Evolutionary conservation across 2,329 filamentous ascomycete species (phyloP).

Genomic region (Pseudogymnoascus sp.): DNA sequence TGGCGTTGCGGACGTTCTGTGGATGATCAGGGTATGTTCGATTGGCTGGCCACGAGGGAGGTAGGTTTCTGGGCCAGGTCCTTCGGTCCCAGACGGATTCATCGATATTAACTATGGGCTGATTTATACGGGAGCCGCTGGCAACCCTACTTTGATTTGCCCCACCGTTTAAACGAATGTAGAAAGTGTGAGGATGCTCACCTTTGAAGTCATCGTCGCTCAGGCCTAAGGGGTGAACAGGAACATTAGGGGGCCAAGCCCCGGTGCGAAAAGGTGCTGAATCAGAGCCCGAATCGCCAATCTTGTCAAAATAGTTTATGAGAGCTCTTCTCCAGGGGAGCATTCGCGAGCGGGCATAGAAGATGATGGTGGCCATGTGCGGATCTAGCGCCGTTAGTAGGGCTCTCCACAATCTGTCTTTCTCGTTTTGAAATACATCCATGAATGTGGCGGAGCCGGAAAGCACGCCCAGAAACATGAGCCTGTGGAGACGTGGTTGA

Average conservation of each 20-base stretch:
- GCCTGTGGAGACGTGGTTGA: not conserved
- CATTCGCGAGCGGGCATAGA: not conserved
- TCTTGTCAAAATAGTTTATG: not conserved
- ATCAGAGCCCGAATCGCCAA: not conserved
- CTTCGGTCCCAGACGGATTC: not conserved
- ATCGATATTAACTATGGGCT: not conserved
- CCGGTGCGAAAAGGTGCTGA: not conserved
- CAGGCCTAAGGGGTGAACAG: not conserved
- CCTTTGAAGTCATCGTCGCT: not conserved
- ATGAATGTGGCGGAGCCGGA: not conserved
- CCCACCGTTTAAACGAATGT: not conserved
- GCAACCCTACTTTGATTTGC: not conserved
- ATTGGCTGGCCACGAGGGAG: not conserved
- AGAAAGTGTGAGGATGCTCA: not conserved
- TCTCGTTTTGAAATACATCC: not conserved
- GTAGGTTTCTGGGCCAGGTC: not conserved
- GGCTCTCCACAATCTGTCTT: not conserved
- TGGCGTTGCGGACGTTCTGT: not conserved
- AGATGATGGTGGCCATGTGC: not conserved
- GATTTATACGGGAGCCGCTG: not conserved
- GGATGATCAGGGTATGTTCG: not conserved
- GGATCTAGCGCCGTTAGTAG: not conserved
- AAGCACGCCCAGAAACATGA: not conserved
- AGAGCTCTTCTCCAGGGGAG: not conserved
- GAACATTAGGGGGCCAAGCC: not conserved